These are phyloP conservation scores for Penicillium janthinellum DNA, from an alignment of 2,329 filamentous ascomycete species.

Conservation along the genomic window DNA sequence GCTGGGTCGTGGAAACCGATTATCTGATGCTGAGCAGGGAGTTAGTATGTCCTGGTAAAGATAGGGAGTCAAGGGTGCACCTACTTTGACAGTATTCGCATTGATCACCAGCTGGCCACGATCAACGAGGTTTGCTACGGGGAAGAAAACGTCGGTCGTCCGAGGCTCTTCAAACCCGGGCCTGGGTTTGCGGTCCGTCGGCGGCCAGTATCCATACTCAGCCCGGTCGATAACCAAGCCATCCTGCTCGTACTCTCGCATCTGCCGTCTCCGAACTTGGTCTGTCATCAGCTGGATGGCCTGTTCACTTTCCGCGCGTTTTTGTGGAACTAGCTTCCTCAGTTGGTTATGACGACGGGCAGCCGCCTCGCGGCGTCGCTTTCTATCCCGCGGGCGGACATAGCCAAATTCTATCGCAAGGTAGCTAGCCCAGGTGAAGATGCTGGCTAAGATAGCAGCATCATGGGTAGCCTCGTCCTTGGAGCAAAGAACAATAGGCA, in stretches of 20 bases:
- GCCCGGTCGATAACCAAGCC: slow-evolving; percentile 46
- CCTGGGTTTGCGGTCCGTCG: slow-evolving; percentile 27
- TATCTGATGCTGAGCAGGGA: slow-evolving; percentile 39
- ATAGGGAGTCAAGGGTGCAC: not conserved
- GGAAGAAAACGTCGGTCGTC: slow-evolving; percentile 45
- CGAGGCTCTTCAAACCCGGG: slow-evolving; percentile 27
- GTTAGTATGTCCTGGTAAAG: slow-evolving; percentile 21
- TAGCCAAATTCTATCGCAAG: slow-evolving; percentile 46
- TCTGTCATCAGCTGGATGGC: slow-evolving; percentile 46
- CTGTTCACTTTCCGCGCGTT: slow-evolving; percentile 41
- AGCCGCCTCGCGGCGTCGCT: slow-evolving; percentile 37
- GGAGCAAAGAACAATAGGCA: slow-evolving; percentile 44
- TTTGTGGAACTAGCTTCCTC: slow-evolving; percentile 38
- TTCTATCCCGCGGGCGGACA: slow-evolving; percentile 42
- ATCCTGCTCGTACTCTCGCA: slow-evolving; percentile 35
- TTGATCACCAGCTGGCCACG: slow-evolving; percentile 44
- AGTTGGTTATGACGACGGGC: slow-evolving; percentile 42
- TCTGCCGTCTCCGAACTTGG: slow-evolving; percentile 42
- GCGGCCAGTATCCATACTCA: slow-evolving; percentile 43
- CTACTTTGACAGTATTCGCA: slow-evolving; percentile 40
- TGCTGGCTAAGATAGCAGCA: slow-evolving; percentile 37
- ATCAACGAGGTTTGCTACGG: slow-evolving; percentile 49
- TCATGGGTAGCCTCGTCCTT: slow-evolving; percentile 37
- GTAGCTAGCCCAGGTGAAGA: slow-evolving; percentile 45
- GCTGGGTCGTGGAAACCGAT: slow-evolving; percentile 49